Evolutionary conservation across 768 basidiomycete species (phyloP), one percentile per base, ranked within the genome.

Genomic region (Rhodosporidiobolus odoratus): DNA sequence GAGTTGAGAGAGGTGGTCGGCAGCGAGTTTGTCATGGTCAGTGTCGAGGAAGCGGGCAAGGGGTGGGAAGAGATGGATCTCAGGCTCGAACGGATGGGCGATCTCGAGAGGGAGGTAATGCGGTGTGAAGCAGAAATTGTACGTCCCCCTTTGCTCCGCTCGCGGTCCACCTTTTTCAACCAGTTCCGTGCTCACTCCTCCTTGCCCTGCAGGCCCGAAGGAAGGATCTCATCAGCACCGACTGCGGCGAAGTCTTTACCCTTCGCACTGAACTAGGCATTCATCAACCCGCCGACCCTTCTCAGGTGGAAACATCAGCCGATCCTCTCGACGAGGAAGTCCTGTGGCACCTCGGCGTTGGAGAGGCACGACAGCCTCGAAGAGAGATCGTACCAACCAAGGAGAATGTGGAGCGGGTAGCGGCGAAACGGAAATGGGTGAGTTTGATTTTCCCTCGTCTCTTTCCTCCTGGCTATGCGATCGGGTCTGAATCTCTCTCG

Each of bases 91-190:
- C 84, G 89, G 19, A 90, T 94, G 77, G 83, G 86, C 56, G 87
- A 83, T 75, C 81, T 94, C 9, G 90, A 93, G 82, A 88, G 89
- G 78, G 91, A 93, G 76, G 84, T 92, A 25, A 87, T 89, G 16
- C 83, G 88, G 62, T 91, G 90, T 17, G 92, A 92, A 79, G 84
- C 85, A n/a, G 92, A 94, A 84, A 84, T 91, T 63, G 89, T 91
- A 75, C 76, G 89, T 83, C 48, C 54, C 34, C 6, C 37, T 38
- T 37, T 30, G 4, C n/a, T 21, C 27, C 19, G 12, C 30, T 30
- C 35, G 30, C 35, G 13, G 3, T 50, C 27, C 13, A n/a, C 58
- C n/a, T 4, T 9, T 35, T 63, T 52, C 9, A 19, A 23, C 48
- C n/a, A n/a, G n/a, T 8, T 19, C 58, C 45, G 45, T 52, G n/a